Evolutionary conservation across 345 rosid genomes (phyloP), one percentile per base, ranked within the genome.

Genomic region (Moricandia moricandioides): DNA sequence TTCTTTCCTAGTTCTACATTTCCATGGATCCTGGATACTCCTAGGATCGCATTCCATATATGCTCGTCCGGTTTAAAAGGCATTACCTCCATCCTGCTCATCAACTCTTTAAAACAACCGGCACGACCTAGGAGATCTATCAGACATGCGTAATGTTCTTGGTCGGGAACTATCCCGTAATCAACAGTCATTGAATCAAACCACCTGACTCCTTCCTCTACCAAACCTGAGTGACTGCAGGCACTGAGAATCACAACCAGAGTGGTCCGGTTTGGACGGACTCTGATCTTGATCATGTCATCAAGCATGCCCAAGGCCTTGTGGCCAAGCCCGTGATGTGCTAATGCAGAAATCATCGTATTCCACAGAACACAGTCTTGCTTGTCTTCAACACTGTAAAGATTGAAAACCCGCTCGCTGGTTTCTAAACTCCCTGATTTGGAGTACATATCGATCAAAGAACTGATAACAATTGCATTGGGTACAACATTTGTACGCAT

Each of bases 381-480:
- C 81, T 84, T 89, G 65, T 83, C n/a, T 1, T 37, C 47, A 2
- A 8, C 67, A 45, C 65, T 72, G 16, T 56, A 62, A 17, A 72
- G 77, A 68, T 70, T 27, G 79, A 93, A 93, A 75, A 88, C 85
- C 77, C 16, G 78, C 82, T 77, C 73, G 37, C 87, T 86, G 71
- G 71, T 71, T 39, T 81, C 81, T 61, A 88, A 78, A 72, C 77
- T 63, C 45, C 90, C 93, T 59, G 95, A 89, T 82, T 88, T 90
- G 7, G 95, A 84, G 75, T 90, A 88, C 96, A 92, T 90, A 84
- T 92, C 95, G 49, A 92, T 83, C 43, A 92, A 89, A 73, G 96
- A 92, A 78, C 95, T 83, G 13, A 69, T 78, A 30, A 89, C 91
- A 70, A 92, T 86, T 14, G 70, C 73, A 82, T 89, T 89, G 17